Evolutionary conservation across 495 filamentous ascomycete genomes (phyloP).

Genomic region (Penicillium dipodomyicola): DNA sequence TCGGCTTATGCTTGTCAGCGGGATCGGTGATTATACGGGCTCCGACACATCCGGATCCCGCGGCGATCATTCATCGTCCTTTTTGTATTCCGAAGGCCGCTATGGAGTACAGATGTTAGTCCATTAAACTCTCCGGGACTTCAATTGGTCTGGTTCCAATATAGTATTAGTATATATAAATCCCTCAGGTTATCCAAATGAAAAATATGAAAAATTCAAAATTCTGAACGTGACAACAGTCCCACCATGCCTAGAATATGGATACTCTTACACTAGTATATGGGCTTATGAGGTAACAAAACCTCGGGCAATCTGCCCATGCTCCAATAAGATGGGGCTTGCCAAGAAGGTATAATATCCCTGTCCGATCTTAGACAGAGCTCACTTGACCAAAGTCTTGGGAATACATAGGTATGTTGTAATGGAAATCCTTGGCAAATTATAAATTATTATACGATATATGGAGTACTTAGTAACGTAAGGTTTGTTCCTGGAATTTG

Average conservation of each 20-base stretch:
- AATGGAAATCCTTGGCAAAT: no score
- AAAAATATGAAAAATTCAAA: constrained; percentile 4
- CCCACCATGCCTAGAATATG: not conserved
- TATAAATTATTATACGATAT: no score
- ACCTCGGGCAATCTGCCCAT: not conserved
- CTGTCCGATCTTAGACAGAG: no score
- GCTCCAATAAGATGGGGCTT: not conserved
- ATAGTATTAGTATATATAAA: not conserved
- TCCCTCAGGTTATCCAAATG: not conserved
- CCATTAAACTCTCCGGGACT: not conserved
- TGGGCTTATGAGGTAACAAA: not conserved
- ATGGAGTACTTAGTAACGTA: not conserved
- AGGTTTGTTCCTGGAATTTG: not conserved
- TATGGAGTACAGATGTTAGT: not conserved
- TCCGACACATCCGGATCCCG: constrained; percentile 23
- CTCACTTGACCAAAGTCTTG: no score
- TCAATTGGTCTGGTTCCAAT: not conserved
- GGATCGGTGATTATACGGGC: constrained; percentile 17
- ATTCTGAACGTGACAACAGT: not conserved
- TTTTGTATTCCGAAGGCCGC: no score
- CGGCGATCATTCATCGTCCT: constrained; percentile 1
- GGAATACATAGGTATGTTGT: no score
- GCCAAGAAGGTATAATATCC: constrained; percentile 2
- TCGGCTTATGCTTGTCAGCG: constrained; percentile 5
- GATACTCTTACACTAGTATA: no score